Evolutionary conservation across 257 asterid species (phyloP).

Genomic region (Gynochthodes officinalis): DNA sequence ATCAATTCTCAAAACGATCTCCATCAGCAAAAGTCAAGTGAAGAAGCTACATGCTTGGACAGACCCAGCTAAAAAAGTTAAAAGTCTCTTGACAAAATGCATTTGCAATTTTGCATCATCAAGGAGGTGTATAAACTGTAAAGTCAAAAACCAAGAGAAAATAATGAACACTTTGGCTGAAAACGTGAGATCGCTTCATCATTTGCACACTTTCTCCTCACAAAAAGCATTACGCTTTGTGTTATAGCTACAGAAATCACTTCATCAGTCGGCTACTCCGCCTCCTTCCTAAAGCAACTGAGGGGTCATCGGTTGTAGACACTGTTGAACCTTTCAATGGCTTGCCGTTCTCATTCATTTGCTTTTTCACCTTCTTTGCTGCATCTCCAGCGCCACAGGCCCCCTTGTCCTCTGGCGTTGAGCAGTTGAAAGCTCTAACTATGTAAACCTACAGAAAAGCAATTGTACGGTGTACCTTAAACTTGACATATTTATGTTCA

Average conservation of each 20-base stretch:
- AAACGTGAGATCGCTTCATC: too few species aligned
- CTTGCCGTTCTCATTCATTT: background rate
- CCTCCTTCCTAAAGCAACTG: conserved; percentile 31
- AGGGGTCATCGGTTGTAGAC: conserved; percentile 26
- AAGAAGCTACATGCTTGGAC: too few species aligned
- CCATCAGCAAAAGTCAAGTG: too few species aligned
- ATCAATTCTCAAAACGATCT: too few species aligned
- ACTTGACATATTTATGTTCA: background rate
- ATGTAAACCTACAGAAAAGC: conserved; percentile 47
- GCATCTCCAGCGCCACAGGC: conserved; percentile 35
- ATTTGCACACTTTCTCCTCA: background rate
- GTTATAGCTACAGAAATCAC: conserved; percentile 4
- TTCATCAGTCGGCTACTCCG: conserved; percentile 44
- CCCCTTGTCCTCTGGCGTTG: conserved; percentile 14
- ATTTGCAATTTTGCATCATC: too few species aligned
- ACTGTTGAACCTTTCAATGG: conserved; percentile 14
- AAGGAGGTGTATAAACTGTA: too few species aligned
- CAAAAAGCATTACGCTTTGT: background rate
- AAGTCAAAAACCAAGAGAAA: too few species aligned
- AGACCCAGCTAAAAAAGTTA: too few species aligned
- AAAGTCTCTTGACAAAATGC: too few species aligned
- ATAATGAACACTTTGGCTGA: too few species aligned
- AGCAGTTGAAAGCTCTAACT: conserved; percentile 44
- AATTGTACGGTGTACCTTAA: background rate
- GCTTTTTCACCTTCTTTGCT: conserved; percentile 18